Conservation (phyloP, 169 alveolate genomes). For the Eimeria necatrix region DNA sequence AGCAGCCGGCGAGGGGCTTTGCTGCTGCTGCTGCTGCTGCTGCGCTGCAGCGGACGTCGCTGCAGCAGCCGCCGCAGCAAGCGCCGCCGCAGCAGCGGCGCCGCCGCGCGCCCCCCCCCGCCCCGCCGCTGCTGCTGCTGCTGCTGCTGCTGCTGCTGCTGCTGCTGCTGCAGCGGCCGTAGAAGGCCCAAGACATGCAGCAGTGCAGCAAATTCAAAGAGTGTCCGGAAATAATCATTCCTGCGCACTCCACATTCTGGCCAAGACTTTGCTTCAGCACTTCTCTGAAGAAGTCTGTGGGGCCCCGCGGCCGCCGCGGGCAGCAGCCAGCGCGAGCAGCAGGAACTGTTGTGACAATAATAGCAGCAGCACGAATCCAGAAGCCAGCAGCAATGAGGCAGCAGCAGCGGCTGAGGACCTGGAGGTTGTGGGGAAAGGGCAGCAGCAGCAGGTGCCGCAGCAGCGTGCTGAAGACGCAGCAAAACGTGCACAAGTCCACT, state of each 20-base stretch:
- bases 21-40: too few species aligned
- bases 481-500: background rate
- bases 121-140: background rate
- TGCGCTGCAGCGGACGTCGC: background rate
- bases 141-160: background rate
- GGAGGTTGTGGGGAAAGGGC: slow-evolving; percentile 29
- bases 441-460: slow-evolving; percentile 6
- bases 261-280: background rate
- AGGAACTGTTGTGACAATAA: slow-evolving; percentile 1
- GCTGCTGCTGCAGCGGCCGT: slow-evolving; percentile 23
- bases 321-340: background rate
- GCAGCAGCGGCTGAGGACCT: slow-evolving; percentile 15
- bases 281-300: background rate
- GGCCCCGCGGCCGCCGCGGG: background rate
- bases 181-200: background rate
- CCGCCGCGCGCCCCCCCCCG: background rate
- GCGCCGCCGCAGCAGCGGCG: background rate
- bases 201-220: background rate
- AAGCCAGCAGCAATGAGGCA: background rate
- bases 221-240: slow-evolving; percentile 19
- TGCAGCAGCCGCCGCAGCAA: background rate
- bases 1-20: background rate
- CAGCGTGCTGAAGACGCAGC: background rate
- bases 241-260: background rate
- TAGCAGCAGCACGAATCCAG: slow-evolving; percentile 2